A percentile compares a stretch with the other conserved stretches of the same genome.
Evolutionary conservation across 2,329 filamentous ascomycete genomes (phyloP).

Genomic region (Ophiognomonia clavigignenti-juglandacearum): DNA sequence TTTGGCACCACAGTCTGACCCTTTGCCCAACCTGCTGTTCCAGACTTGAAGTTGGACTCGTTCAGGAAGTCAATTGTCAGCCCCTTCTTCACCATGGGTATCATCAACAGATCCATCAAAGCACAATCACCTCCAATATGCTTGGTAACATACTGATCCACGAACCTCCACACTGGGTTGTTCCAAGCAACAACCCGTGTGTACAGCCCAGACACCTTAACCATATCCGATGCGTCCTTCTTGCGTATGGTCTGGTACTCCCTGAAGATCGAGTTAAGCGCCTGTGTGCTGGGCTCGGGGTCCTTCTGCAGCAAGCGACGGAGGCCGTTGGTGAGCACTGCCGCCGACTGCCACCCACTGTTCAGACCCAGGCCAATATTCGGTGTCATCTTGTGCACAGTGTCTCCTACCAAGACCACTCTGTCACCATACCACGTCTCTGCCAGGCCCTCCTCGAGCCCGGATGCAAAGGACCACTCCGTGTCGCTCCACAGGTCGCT

Average conservation of each 20-base stretch:
- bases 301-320: conserved; percentile 6
- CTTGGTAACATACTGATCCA: conserved; percentile 15
- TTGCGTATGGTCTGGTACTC: conserved; percentile 17
- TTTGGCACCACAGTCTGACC: conserved; percentile 5
- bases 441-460: conserved; percentile 19
- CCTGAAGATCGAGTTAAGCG: conserved; percentile 13
- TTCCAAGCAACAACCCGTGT: conserved; percentile 17
- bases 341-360: conserved; percentile 19
- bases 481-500: conserved; percentile 12
- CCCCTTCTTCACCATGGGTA: conserved; percentile 11
- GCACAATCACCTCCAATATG: conserved; percentile 13
- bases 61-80: conserved; percentile 10
- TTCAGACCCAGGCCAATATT: conserved; percentile 20
- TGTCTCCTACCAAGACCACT: conserved; percentile 20
- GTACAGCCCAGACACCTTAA: conserved; percentile 9
- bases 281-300: conserved; percentile 9
- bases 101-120: conserved; percentile 9
- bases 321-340: conserved; percentile 17
- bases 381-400: conserved; percentile 21
- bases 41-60: conserved; percentile 10
- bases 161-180: conserved; percentile 14
- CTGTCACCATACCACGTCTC: conserved; percentile 17
- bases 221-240: conserved; percentile 13
- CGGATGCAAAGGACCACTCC: conserved; percentile 11
- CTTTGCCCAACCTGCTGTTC: conserved; percentile 10